Percentiles rank a stretch among this genome's conserved stretches.
These are phyloP conservation scores for Trichosporon ovoides DNA, from an alignment of 1,284 basidiomycete species.

Conservation along the genomic window DNA sequence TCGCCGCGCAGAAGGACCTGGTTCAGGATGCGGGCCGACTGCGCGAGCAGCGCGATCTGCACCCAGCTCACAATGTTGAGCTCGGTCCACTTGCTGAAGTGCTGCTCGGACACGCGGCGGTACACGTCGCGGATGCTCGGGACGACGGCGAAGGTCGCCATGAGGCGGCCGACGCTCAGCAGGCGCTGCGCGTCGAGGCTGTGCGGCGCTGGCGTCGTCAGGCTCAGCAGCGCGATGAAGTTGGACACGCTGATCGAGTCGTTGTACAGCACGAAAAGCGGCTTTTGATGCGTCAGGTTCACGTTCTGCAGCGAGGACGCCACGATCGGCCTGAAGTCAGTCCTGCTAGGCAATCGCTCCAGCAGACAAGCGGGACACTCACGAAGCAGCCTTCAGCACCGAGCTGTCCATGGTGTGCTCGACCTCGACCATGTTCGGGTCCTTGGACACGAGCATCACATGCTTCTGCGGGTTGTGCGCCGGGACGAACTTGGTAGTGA, in stretches of 20 bases:
- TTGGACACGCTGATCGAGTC: not conserved
- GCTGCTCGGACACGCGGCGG: not conserved
- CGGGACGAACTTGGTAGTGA: conserved; percentile 1
- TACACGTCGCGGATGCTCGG: not conserved
- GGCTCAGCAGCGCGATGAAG: conserved; percentile 2
- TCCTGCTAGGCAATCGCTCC: not conserved
- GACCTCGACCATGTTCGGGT: conserved; percentile 3
- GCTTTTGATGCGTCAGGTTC: not conserved
- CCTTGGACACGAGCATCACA: not conserved
- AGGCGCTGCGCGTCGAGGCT: not conserved
- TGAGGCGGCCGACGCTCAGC: not conserved
- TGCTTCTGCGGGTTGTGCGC: conserved; percentile 3
- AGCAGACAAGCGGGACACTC: not conserved
- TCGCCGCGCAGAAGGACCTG: not conserved
- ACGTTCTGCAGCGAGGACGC: not conserved
- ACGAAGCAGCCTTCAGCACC: not conserved
- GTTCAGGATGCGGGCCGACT: not conserved
- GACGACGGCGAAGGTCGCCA: not conserved
- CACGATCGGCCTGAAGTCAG: not conserved
- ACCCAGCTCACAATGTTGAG: not conserved
- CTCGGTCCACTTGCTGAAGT: conserved; percentile 1
- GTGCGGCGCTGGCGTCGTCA: not conserved
- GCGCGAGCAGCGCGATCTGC: conserved; percentile 2
- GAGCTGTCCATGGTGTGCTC: conserved; percentile 1
- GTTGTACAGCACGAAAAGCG: not conserved